phyloP scores from a whole-genome alignment of 2,329 filamentous ascomycete species.

The Colletotrichum tofieldiae region DNA sequence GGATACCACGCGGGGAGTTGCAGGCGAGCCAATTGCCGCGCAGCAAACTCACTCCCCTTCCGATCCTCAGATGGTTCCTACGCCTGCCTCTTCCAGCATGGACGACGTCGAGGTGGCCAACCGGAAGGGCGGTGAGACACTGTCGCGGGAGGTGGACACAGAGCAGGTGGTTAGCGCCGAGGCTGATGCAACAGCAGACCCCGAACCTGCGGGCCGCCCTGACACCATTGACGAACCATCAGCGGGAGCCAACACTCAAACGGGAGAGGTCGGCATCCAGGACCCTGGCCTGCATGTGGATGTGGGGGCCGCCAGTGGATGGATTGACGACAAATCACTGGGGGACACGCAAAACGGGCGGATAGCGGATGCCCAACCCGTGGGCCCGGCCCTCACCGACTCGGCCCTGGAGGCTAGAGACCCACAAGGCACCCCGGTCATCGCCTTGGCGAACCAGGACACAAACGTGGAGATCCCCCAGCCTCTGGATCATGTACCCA shows the following conservation, averaged over 20 bases:
- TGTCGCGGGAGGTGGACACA: conserved; percentile 16
- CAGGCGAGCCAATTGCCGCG: conserved; percentile 16
- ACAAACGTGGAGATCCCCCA: conserved; percentile 44
- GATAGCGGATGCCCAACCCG: conserved; percentile 42
- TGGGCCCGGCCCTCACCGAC: conserved; percentile 44
- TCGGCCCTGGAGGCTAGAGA: conserved; percentile 42
- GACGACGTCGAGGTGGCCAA: conserved; percentile 22
- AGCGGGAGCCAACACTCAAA: conserved; percentile 18
- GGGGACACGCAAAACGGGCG: conserved; percentile 42
- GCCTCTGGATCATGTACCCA: conserved; percentile 31
- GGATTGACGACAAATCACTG: conserved; percentile 39
- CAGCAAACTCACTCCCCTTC: conserved; percentile 20
- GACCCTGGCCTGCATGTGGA: conserved; percentile 40
- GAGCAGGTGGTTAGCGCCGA: conserved; percentile 34
- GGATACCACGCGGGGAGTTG: conserved; percentile 24
- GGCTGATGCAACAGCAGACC: conserved; percentile 34
- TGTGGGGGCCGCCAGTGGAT: conserved; percentile 30
- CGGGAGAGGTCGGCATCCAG: conserved; percentile 22
- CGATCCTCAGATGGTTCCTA: conserved; percentile 12
- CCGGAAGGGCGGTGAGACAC: conserved; percentile 41
- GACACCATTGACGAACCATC: conserved; percentile 37
- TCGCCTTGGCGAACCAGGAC: conserved; percentile 41
- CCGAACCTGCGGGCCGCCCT: conserved; percentile 36
- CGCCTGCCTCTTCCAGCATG: conserved; percentile 11
- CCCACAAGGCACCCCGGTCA: conserved; percentile 40